Base-by-base conservation (phyloP, 2,329 filamentous ascomycete genomes). In the Penicillium carneum region DNA sequence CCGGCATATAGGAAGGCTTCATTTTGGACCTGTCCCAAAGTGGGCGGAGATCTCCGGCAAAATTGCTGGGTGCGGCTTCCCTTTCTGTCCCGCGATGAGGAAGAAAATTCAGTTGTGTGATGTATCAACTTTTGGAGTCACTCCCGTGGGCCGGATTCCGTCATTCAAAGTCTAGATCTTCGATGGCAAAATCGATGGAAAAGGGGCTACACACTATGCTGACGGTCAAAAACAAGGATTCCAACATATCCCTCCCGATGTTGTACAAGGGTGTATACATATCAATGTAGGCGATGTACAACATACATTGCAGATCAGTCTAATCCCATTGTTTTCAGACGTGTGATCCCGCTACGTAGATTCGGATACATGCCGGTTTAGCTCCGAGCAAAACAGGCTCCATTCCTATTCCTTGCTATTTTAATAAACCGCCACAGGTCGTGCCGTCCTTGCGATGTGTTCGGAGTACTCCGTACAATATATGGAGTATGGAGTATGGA, bases 271-370 rank as follows among this genome's bases (percentile, higher is more conserved):
- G 8, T 36, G 18, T 36, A 23, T 20, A 52, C 39, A 38, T 26
- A 46, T 34, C 23, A 34, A 31, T 49, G 52, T 39, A 59, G 31
- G 31, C 36, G 33, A 38, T 63, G 54, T 53, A 62, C 36, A 54
- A 38, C 61, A 50, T 53, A 62, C 36, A 54, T 52, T 43, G 63
- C 47, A 58, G 63, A 68, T 66, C 61, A 33, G 26, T 14, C 52
- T 36, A 57, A 56, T 58, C 55, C 52, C 57, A 61, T 53, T 57
- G 57, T 64, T 62, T 34, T 61, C 36, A 49, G 48, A 42, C 58
- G 61, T 51, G 46, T n/a, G 46, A 50, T 52, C 38, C 18, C 12
- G 3, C 56, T 26, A 26, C 23, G 23, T 26, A 26, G 23, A 26
- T 26, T 26, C 23, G 23, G 23, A 26, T 26, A 26, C 23, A 26